phyloP scores from a whole-genome alignment of 164 flowering plant genomes.

The Malania oleifera region DNA sequence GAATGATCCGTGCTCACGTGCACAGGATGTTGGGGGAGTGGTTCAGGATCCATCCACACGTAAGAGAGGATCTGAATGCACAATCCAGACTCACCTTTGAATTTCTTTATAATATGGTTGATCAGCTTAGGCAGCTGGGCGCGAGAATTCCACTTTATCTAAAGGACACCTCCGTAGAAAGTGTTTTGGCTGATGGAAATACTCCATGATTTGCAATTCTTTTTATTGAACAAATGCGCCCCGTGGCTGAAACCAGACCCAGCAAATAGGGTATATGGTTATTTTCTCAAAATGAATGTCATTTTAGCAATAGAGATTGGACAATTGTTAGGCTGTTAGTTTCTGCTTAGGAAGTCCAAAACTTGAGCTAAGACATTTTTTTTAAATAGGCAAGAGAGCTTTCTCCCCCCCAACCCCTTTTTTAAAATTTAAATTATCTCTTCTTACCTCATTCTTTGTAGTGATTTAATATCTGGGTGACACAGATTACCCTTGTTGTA shows the following conservation, averaged over 20 bases:
- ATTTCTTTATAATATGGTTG: constrained; percentile 70
- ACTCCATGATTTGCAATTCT: constrained; percentile 9
- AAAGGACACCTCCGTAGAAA: constrained; percentile 18
- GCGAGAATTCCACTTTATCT: constrained; percentile 56
- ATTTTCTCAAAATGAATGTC: too few species aligned
- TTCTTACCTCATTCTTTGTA: neutral
- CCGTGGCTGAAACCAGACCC: neutral
- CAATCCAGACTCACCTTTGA: constrained; percentile 76
- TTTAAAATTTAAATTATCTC: too few species aligned
- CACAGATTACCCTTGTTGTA: neutral
- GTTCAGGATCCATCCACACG: constrained; percentile 66
- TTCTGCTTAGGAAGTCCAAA: too few species aligned
- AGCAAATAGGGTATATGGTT: neutral
- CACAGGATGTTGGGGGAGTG: constrained; percentile 93
- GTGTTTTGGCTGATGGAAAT: constrained; percentile 19
- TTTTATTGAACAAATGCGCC: too few species aligned
- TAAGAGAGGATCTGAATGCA: constrained; percentile 75
- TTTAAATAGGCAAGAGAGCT: too few species aligned
- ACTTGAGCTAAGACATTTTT: too few species aligned
- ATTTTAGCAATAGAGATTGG: too few species aligned
- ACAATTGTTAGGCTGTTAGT: too few species aligned
- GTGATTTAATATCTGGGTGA: neutral
- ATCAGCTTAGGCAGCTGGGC: constrained; percentile 59
- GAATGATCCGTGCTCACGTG: constrained; percentile 89
- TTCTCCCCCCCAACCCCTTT: too few species aligned